phyloP scores from a whole-genome alignment of 768 basidiomycete genomes.

The Suillus cothurnatus region DNA sequence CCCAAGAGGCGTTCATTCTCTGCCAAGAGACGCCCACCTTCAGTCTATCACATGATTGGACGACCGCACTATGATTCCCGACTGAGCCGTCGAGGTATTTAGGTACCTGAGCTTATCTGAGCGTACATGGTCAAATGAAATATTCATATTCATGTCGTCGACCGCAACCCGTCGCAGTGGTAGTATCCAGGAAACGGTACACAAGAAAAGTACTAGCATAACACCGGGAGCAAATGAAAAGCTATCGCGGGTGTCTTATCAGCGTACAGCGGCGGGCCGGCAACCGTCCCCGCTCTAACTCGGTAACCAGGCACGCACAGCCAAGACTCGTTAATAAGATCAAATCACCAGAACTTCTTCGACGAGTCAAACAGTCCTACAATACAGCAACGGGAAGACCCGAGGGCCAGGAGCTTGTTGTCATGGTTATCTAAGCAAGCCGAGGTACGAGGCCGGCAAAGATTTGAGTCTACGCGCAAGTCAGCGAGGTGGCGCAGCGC shows the following conservation, averaged over 20 bases:
- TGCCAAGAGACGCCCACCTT: not conserved
- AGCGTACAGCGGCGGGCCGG: not conserved
- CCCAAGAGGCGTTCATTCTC: not conserved
- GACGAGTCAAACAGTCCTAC: not conserved
- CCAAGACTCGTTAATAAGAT: not conserved
- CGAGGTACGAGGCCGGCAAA: too few species aligned
- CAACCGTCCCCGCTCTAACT: not conserved
- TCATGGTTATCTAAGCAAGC: too few species aligned
- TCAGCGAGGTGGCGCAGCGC: too few species aligned
- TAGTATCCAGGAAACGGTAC: not conserved
- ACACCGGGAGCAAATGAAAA: not conserved
- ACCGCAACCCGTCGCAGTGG: not conserved
- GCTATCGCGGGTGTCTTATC: not conserved
- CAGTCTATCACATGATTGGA: not conserved
- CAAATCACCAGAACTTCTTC: not conserved
- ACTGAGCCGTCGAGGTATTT: too few species aligned
- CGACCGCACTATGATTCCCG: not conserved
- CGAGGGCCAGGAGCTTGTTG: not conserved
- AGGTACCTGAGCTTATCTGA: too few species aligned
- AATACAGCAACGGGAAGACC: not conserved
- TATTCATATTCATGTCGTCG: not conserved
- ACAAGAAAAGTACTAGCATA: not conserved
- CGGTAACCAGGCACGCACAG: not conserved
- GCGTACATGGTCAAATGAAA: too few species aligned
- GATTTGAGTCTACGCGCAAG: too few species aligned